phyloP scores from a whole-genome alignment of 1,139 yeast species.

The Pneumocystis murina region DNA sequence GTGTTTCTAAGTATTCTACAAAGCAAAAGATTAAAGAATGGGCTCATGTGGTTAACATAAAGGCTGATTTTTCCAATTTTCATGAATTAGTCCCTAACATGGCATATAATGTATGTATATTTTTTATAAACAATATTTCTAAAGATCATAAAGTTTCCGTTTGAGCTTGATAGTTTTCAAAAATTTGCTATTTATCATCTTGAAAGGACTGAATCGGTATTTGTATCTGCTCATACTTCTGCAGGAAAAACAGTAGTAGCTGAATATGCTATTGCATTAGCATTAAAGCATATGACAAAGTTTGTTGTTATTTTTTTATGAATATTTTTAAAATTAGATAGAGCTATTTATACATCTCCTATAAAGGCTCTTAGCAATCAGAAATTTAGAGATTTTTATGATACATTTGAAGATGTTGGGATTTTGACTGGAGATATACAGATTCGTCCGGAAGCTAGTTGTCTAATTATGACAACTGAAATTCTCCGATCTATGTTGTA shows the following conservation, averaged over 20 bases:
- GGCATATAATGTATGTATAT: slow-evolving; percentile 39
- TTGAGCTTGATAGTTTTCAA: slow-evolving; percentile 85
- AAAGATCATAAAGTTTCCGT: slow-evolving; percentile 48
- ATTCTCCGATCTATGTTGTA: slow-evolving; percentile 88
- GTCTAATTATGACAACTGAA: slow-evolving; percentile 95
- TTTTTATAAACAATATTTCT: background rate
- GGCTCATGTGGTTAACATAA: slow-evolving; percentile 91
- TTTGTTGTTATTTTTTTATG: background rate
- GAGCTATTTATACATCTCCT: slow-evolving; percentile 79
- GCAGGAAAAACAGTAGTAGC: slow-evolving; percentile 92
- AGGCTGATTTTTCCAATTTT: slow-evolving; percentile 71
- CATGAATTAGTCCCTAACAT: slow-evolving; percentile 78
- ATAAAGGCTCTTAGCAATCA: slow-evolving; percentile 87
- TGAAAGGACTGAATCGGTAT: slow-evolving; percentile 93
- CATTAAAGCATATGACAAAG: slow-evolving; percentile 75
- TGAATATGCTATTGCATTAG: slow-evolving; percentile 89
- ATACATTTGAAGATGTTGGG: slow-evolving; percentile 82
- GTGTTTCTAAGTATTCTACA: background rate
- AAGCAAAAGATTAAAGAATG: slow-evolving; percentile 30
- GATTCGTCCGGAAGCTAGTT: slow-evolving; percentile 91
- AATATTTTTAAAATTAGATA: background rate
- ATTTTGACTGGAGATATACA: slow-evolving; percentile 96
- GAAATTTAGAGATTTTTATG: slow-evolving; percentile 81
- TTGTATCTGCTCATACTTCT: slow-evolving; percentile 95
- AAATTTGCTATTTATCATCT: slow-evolving; percentile 92